These are phyloP conservation scores for Claviceps sp. DNA, from an alignment of 2,329 filamentous ascomycete species.

Conservation along the genomic window DNA sequence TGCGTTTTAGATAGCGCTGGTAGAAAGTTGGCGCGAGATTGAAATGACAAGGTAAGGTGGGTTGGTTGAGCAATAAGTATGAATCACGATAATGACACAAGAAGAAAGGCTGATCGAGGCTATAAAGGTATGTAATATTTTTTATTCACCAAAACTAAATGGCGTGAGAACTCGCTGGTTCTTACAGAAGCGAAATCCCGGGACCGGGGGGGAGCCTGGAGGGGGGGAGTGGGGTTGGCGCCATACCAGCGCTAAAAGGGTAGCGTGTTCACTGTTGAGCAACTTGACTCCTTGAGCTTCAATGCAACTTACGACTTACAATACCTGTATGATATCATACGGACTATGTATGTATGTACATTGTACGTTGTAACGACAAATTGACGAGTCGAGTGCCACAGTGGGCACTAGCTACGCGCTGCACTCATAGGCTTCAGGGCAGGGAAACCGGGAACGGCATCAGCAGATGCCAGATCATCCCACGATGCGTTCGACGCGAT, in stretches of 20 bases:
- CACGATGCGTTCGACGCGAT: too few species aligned
- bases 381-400: too few species aligned
- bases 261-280: too few species aligned
- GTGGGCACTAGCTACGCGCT: too few species aligned
- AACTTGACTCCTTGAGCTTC: too few species aligned
- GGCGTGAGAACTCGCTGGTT: background rate
- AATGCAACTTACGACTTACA: too few species aligned
- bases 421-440: too few species aligned
- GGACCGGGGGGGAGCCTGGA: background rate
- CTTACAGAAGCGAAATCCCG: background rate
- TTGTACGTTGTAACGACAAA: too few species aligned
- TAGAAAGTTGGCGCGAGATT: background rate
- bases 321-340: too few species aligned
- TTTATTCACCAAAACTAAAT: conserved; percentile 1
- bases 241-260: background rate
- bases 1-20: background rate
- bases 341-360: too few species aligned
- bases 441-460: too few species aligned
- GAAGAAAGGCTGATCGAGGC: background rate
- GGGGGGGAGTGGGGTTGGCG: background rate
- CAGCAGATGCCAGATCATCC: too few species aligned
- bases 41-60: background rate
- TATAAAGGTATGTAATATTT: conserved; percentile 2
- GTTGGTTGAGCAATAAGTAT: background rate
- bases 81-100: background rate